phyloP scores from a whole-genome alignment of 495 filamentous ascomycete genomes.

The Tuber melanosporum region DNA sequence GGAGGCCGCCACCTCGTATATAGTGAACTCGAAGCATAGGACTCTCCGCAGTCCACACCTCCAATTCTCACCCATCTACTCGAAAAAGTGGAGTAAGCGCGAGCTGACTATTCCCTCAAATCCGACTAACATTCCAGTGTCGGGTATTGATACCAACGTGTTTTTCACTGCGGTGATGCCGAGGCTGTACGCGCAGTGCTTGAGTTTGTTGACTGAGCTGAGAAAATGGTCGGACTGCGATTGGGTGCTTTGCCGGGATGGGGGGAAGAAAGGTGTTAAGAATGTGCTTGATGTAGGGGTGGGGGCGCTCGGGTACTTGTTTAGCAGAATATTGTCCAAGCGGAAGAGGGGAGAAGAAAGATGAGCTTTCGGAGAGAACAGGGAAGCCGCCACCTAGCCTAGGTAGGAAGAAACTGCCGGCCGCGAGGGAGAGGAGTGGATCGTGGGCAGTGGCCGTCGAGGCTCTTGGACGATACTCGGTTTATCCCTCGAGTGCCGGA shows the following conservation, averaged over 20 bases:
- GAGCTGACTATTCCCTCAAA: not conserved
- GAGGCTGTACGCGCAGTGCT: conserved; percentile 63
- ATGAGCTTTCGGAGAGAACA: not conserved
- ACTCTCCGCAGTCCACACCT: not conserved
- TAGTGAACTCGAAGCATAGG: not conserved
- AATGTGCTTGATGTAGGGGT: conserved; percentile 67
- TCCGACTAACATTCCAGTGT: conserved; percentile 49
- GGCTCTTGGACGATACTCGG: too few relatives aligned
- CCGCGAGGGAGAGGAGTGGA: too few relatives aligned
- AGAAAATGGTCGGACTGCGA: conserved; percentile 70
- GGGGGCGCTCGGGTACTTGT: conserved; percentile 76
- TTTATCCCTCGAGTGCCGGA: too few relatives aligned
- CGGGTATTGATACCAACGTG: conserved; percentile 74
- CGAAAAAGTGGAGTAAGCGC: not conserved
- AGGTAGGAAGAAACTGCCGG: not conserved
- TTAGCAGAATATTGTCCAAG: conserved; percentile 70
- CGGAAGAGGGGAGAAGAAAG: conserved; percentile 63
- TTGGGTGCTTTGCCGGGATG: conserved; percentile 62
- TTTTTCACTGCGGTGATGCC: conserved; percentile 75
- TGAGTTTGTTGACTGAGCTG: conserved; percentile 69
- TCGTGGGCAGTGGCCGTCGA: too few relatives aligned
- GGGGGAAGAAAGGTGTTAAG: conserved; percentile 49
- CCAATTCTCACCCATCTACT: not conserved
- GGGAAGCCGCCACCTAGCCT: not conserved
- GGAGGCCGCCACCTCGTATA: not conserved